A percentile compares a stretch with the other conserved stretches of the same genome.
These are phyloP conservation scores for Alternaria sp. DNA, from an alignment of 2,329 filamentous ascomycete species.

Conservation along the genomic window DNA sequence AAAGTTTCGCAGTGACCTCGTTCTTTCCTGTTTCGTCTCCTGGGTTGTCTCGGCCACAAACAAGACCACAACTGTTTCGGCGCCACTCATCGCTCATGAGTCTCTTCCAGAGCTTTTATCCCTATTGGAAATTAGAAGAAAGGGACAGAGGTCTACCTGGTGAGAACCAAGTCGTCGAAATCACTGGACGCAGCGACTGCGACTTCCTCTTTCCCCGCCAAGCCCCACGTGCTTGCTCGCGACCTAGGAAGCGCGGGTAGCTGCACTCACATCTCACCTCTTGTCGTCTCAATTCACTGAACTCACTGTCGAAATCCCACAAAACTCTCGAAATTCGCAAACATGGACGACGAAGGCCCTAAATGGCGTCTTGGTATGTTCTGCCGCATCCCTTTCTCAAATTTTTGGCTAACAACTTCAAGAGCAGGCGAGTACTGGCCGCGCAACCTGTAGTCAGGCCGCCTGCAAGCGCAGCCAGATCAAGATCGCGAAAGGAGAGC, in stretches of 20 bases:
- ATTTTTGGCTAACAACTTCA: background rate
- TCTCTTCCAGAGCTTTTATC: background rate
- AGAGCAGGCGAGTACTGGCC: conserved; percentile 17
- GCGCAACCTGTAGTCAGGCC: conserved; percentile 65
- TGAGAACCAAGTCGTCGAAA: background rate
- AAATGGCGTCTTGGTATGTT: conserved; percentile 24
- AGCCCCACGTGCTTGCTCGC: background rate
- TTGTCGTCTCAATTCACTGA: background rate
- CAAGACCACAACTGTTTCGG: background rate
- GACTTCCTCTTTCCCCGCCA: conserved; percentile 2
- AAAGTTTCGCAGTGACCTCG: background rate
- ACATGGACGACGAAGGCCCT: conserved; percentile 10
- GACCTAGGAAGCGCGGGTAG: background rate
- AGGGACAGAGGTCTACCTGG: background rate
- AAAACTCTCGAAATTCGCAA: no score
- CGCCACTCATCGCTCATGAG: background rate
- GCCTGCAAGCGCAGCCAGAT: conserved; percentile 70
- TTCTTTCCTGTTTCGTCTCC: background rate
- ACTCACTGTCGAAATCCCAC: background rate
- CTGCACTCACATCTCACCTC: background rate
- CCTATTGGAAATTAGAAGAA: background rate
- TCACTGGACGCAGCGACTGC: background rate
- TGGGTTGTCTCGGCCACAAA: background rate
- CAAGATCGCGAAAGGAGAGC: conserved; percentile 72
- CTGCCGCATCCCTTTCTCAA: background rate